Evolutionary conservation across 257 asterid genomes (phyloP), one percentile per base, ranked within the genome.

Genomic region (Primulina tabacum): DNA sequence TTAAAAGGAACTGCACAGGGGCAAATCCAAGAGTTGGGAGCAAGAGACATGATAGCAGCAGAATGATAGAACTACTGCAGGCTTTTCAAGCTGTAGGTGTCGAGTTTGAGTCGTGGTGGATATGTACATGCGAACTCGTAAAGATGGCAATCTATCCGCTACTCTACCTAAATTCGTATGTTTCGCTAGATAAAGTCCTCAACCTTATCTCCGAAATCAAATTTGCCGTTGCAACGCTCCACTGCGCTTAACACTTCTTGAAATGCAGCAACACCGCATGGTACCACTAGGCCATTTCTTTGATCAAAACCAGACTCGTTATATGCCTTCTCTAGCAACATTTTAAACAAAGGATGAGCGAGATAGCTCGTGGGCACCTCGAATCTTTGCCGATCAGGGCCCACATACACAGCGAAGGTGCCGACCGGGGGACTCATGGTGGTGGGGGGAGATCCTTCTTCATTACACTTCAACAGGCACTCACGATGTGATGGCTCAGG

Each of bases 301-400:
- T 88, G 92, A 24, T 69, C 73, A 52, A 88, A 88, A 6, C 96
- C 98, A 38, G 71, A 90, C 77, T 90, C 94, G 14, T 88, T 66
- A 20, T 77, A 83, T 12, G 97, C 90, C 82, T 90, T 92, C 73
- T 92, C 96, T 20, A 92, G 38, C 77, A 92, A 28, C 65, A 92
- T 92, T 82, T 80, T 88, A 88, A 92, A 82, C 62, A 92, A 64
- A 26, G 98, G 98, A 79, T 92, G 98, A 0, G 92, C 82, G 2
- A 92, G 92, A 33, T 92, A 84, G n/a, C 83, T 73, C 0, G 91
- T 90, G 1, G 95, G 97, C 8, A 88, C 84, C 26, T 75, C 83
- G 67, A 90, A 89, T 24, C 92, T 80, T 30, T 80, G 80, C 0
- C 97, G 77, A 17, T 84, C 95, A 52, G 83, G 92, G 9, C 98